A percentile compares a stretch with the other conserved stretches of the same genome.
Conservation (phyloP, 2,329 filamentous ascomycete species). For the Coniella lustricola region DNA sequence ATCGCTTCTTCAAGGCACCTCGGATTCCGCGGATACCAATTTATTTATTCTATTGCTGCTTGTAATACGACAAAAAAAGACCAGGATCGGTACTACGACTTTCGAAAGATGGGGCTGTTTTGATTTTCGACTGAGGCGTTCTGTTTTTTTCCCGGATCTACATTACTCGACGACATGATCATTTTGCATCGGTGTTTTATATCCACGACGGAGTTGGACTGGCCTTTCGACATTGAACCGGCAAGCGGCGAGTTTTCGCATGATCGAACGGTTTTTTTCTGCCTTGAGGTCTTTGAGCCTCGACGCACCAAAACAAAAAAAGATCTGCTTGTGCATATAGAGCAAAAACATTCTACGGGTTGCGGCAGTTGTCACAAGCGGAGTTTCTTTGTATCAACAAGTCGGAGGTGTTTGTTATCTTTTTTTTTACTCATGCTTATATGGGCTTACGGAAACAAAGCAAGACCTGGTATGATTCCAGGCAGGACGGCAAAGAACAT, state of each 20-base stretch:
- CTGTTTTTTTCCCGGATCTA: constrained; percentile 17
- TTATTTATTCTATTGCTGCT: constrained; percentile 21
- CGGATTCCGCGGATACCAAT: constrained; percentile 28
- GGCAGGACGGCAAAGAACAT: constrained; percentile 15
- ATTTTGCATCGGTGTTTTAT: constrained; percentile 41
- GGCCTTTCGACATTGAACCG: constrained; percentile 23
- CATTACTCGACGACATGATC: constrained; percentile 16
- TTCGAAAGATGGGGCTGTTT: constrained; percentile 34
- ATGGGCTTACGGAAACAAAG: constrained; percentile 15
- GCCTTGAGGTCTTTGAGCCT: constrained; percentile 44
- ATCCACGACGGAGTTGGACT: constrained; percentile 37
- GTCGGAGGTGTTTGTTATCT: constrained; percentile 21
- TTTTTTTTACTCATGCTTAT: constrained; percentile 9
- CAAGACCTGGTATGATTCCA: constrained; percentile 14
- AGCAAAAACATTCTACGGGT: constrained; percentile 34
- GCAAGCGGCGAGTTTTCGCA: constrained; percentile 30
- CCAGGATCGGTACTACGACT: constrained; percentile 27
- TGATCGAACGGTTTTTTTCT: constrained; percentile 38
- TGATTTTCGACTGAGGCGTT: constrained; percentile 40
- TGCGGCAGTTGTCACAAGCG: constrained; percentile 20
- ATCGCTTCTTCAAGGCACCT: constrained; percentile 24
- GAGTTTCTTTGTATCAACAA: constrained; percentile 30
- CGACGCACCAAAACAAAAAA: constrained; percentile 38
- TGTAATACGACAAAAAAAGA: constrained; percentile 22
- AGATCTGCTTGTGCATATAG: constrained; percentile 40